phyloP scores from a whole-genome alignment of 164 flowering plant species.

The Liriodendron chinense region DNA sequence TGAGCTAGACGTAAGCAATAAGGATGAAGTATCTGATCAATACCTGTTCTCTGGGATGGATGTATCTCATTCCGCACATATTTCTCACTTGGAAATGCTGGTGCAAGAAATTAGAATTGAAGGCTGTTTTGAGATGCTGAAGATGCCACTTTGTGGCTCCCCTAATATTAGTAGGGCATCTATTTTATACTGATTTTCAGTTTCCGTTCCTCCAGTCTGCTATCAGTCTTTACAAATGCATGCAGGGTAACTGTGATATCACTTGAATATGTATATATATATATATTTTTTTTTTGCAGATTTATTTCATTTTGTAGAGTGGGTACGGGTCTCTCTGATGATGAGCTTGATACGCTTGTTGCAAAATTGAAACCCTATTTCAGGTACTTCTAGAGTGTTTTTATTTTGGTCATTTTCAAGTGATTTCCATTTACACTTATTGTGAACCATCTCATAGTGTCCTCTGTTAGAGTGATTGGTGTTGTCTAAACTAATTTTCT shows the following conservation, averaged over 20 bases:
- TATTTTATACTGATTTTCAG: too few species aligned
- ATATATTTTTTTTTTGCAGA: constrained; percentile 35
- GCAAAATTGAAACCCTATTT: constrained; percentile 89
- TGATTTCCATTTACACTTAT: not conserved
- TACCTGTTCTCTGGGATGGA: not conserved
- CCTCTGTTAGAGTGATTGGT: too few species aligned
- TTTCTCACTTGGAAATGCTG: not conserved
- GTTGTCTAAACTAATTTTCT: too few species aligned
- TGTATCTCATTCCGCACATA: not conserved
- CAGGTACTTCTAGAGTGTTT: constrained; percentile 35
- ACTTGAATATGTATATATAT: too few species aligned
- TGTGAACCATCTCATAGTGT: too few species aligned
- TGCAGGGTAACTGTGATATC: not conserved
- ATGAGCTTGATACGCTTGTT: constrained; percentile 75
- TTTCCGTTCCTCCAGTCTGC: not conserved
- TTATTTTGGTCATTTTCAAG: not conserved
- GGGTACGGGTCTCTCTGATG: constrained; percentile 94
- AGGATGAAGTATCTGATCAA: not conserved
- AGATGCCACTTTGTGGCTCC: too few species aligned
- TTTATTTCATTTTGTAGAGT: constrained; percentile 94
- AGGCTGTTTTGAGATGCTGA: not conserved
- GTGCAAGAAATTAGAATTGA: not conserved
- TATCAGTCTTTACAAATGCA: not conserved
- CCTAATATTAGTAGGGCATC: too few species aligned
- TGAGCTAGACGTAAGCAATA: not conserved